Conservation (phyloP, 495 filamentous ascomycete species). For the Coniosporium apollinis region DNA sequence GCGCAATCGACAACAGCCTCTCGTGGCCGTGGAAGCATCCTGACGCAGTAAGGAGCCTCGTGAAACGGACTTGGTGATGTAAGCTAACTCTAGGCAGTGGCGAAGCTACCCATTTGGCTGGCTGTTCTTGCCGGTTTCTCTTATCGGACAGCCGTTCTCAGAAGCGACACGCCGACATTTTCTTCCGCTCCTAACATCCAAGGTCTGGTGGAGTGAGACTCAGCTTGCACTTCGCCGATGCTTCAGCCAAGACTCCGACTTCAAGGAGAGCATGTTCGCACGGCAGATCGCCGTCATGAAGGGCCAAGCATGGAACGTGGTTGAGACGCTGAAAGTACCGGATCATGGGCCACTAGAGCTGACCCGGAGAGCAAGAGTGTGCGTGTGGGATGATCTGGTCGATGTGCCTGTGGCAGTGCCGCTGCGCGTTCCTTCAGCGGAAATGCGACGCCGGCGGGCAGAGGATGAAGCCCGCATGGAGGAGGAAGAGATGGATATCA, state of each 20-base stretch:
- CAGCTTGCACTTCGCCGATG: constrained; percentile 67
- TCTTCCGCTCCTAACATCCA: constrained; percentile 80
- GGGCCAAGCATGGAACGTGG: constrained; percentile 97
- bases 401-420: constrained; percentile 90
- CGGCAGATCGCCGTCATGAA: constrained; percentile 97
- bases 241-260: constrained; percentile 84
- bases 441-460: constrained; percentile 47
- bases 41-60: constrained; percentile 48
- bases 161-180: constrained; percentile 87
- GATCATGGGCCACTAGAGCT: constrained; percentile 92
- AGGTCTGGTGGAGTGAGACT: constrained; percentile 91
- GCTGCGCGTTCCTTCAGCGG: constrained; percentile 58
- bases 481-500: constrained; percentile 87
- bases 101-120: constrained; percentile 94
- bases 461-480: constrained; percentile 30
- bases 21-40: constrained; percentile 99
- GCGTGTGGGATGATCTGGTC: constrained; percentile 95
- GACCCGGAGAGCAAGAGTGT: constrained; percentile 75
- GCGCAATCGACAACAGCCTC: constrained; percentile 92
- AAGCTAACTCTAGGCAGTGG: constrained; percentile 30
- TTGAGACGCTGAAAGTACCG: constrained; percentile 80
- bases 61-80: neutral
- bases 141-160: constrained; percentile 92
- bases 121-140: constrained; percentile 90
- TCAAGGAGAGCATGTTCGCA: constrained; percentile 96